Evolutionary conservation across 2,329 filamentous ascomycete species (phyloP).

Genomic region (Onygena corvina): DNA sequence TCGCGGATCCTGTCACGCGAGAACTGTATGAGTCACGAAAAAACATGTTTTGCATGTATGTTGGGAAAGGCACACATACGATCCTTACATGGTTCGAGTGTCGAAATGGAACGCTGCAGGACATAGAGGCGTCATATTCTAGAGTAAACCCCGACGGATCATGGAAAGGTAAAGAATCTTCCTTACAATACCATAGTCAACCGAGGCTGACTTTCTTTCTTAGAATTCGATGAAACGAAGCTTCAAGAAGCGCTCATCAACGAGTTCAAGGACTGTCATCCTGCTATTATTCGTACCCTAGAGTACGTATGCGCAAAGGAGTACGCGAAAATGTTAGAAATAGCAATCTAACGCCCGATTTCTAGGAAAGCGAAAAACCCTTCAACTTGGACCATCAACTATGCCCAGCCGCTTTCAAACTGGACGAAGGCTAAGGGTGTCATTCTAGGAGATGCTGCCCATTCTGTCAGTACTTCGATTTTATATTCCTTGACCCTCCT

Average conservation of each 20-base stretch:
- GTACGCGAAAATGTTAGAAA: too few species aligned
- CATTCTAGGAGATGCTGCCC: slow-evolving; percentile 1
- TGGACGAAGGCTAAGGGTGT: slow-evolving; percentile 2
- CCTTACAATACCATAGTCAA: too few species aligned
- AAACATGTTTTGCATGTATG: neutral
- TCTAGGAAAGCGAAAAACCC: slow-evolving; percentile 1
- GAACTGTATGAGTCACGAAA: neutral
- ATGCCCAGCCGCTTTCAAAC: neutral
- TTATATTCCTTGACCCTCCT: neutral
- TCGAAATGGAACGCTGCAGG: slow-evolving; percentile 5
- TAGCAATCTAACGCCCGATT: too few species aligned
- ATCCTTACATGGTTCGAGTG: neutral
- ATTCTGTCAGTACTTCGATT: neutral
- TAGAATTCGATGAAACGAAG: neutral
- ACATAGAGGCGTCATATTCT: neutral
- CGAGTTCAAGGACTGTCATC: neutral
- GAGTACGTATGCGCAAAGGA: too few species aligned
- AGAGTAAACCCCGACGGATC: neutral
- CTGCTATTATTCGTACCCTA: neutral
- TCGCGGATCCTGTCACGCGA: neutral
- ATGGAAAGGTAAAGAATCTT: neutral
- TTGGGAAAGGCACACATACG: neutral
- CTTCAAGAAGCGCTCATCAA: neutral
- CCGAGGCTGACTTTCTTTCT: too few species aligned
- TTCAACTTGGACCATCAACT: neutral